These are phyloP conservation scores for Combretum micranthum DNA, from an alignment of 345 rosid species.

Conservation along the genomic window DNA sequence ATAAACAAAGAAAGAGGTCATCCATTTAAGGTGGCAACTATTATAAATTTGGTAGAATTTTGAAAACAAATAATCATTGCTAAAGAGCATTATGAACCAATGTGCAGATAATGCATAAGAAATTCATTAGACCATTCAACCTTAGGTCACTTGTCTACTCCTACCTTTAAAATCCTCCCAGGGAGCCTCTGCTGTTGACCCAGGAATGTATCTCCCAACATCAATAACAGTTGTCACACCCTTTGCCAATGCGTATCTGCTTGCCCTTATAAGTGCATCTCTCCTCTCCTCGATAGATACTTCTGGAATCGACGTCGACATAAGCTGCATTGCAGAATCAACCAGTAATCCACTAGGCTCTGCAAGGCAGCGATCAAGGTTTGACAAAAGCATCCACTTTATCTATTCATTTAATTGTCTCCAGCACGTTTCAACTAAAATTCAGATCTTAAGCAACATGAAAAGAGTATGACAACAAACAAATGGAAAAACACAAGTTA, in stretches of 20 bases:
- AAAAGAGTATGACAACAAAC: too few species aligned
- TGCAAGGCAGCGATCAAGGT: constrained; percentile 21
- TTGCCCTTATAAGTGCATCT: constrained; percentile 74
- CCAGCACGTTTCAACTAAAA: background rate
- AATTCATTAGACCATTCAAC: background rate
- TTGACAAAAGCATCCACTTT: background rate
- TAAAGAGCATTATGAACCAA: background rate
- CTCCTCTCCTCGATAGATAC: constrained; percentile 67
- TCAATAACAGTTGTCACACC: constrained; percentile 88
- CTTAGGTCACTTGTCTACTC: background rate
- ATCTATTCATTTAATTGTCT: background rate
- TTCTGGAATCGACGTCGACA: constrained; percentile 50
- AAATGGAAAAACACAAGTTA: too few species aligned
- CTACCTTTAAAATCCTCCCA: constrained; percentile 93
- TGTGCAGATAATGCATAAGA: background rate
- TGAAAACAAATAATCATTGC: background rate
- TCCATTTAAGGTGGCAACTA: background rate
- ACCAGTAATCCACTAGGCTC: constrained; percentile 78
- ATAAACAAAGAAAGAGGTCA: background rate
- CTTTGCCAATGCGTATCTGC: constrained; percentile 60
- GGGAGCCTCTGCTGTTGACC: constrained; percentile 45
- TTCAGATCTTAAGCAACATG: too few species aligned
- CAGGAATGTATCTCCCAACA: constrained; percentile 82
- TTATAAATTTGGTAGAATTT: background rate
- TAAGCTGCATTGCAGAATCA: constrained; percentile 82